These are phyloP conservation scores for Pythium graminicola DNA, from an alignment of 352 stramenopile genomes.

Conservation along the genomic window DNA sequence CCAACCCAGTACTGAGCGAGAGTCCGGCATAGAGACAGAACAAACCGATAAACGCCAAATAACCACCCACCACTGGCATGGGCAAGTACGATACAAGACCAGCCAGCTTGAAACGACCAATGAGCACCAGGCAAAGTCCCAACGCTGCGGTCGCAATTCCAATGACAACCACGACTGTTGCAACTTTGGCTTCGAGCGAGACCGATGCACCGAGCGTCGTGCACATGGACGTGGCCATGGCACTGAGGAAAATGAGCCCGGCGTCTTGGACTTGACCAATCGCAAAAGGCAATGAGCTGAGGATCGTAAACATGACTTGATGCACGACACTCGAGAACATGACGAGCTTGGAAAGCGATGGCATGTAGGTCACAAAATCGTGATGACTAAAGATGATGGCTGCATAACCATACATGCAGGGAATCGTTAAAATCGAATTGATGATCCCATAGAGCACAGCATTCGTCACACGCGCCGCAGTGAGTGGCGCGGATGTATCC, in stretches of 20 bases:
- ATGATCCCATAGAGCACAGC: conserved; percentile 85
- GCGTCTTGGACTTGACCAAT: conserved; percentile 98
- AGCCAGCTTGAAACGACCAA: conserved; percentile 92
- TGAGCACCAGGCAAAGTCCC: conserved; percentile 89
- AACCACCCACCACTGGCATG: conserved; percentile 95
- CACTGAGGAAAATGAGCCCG: conserved; percentile 96
- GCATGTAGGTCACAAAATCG: conserved; percentile 86
- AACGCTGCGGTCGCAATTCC: conserved; percentile 88
- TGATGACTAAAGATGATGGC: conserved; percentile 93
- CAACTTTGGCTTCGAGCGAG: conserved; percentile 74
- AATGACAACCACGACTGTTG: conserved; percentile 93
- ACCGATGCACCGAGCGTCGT: conserved; percentile 60
- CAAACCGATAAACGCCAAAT: conserved; percentile 96
- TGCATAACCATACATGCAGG: conserved; percentile 93
- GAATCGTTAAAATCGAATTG: conserved; percentile 93
- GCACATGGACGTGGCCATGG: conserved; percentile 91
- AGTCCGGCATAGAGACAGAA: conserved; percentile 93
- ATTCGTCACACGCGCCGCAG: conserved; percentile 43
- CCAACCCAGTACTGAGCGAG: conserved; percentile 85
- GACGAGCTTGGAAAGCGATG: conserved; percentile 93
- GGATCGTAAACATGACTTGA: conserved; percentile 82
- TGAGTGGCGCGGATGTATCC: conserved; percentile 15
- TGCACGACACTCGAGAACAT: conserved; percentile 95
- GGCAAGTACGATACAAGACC: conserved; percentile 95
- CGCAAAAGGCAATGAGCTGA: conserved; percentile 93